Evolutionary conservation across 345 rosid genomes (phyloP), one percentile per base, ranked within the genome.

Genomic region (Citrus inodora): DNA sequence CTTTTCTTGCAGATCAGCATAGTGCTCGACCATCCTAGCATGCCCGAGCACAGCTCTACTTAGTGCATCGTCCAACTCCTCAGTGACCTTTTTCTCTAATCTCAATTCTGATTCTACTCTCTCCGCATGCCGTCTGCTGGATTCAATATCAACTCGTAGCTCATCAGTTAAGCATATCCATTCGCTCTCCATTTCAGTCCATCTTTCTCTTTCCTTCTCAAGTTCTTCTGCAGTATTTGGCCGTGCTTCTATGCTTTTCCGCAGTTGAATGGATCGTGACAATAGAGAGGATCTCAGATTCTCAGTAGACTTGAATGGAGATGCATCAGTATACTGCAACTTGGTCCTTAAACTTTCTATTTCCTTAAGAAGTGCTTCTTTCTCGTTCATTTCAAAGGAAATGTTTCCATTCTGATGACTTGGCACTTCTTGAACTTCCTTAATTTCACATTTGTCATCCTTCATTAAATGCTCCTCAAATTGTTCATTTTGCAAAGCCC

Each of bases 141-240:
- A 80, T 84, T 94, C 98, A 61, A 94, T 83, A 77, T 94, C 98
- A 63, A 96, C 82, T 79, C 98, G 88, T 81, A 96, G 90, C 65
- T 92, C 98, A 51, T 96, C 98, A 0, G 98, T 93, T 81, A 96
- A 76, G 35, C 88, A 92, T 71, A 96, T 96, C 99, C 99, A 96
- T 19, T 94, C 93, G 68, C 98, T 94, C 86, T 96, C 98, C 93
- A 94, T 90, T 89, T 96, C 98, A 80, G 90, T 94, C 98, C 95
- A 90, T 83, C 89, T 87, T 35, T 89, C 85, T 68, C 94, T 90
- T 84, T 96, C 98, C 71, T 61, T 87, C 88, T 92, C 98, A 1
- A 90, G 83, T 76, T 92, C 95, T 66, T 90, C 91, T 32, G 79
- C 89, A 30, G 82, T 81, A 67, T 71, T 84, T 48, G 83, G 78